These are phyloP conservation scores for Chaetomium tenue DNA, from an alignment of 495 filamentous ascomycete genomes.

Conservation along the genomic window DNA sequence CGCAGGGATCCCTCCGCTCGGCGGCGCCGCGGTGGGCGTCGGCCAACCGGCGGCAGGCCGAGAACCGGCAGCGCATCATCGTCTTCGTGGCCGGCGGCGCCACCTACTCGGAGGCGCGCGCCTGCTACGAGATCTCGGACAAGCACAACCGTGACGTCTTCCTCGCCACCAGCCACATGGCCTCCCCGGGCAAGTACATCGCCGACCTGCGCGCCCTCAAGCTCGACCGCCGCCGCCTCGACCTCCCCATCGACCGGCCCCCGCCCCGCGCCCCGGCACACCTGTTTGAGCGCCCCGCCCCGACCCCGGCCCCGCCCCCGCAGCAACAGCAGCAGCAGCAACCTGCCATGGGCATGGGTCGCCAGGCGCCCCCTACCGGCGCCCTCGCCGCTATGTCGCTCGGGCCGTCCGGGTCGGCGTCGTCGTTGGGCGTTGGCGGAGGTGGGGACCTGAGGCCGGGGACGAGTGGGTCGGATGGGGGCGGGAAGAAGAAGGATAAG, in stretches of 20 bases:
- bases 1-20: conserved; percentile 77
- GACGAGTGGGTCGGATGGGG: conserved; percentile 32
- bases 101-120: conserved; percentile 82
- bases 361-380: conserved; percentile 29
- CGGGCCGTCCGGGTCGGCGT: background rate
- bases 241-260: conserved; percentile 78
- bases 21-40: conserved; percentile 93
- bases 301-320: conserved; percentile 47
- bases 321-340: conserved; percentile 8
- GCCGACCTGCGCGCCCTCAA: conserved; percentile 78
- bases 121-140: conserved; percentile 84
- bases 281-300: conserved; percentile 75
- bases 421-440: conserved; percentile 24
- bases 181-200: conserved; percentile 75
- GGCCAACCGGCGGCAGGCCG: conserved; percentile 67
- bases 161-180: conserved; percentile 87
- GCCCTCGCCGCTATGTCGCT: conserved; percentile 37
- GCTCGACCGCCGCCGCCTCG: conserved; percentile 66
- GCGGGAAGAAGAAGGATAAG: conserved; percentile 47
- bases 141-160: conserved; percentile 74
- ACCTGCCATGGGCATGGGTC: conserved; percentile 34
- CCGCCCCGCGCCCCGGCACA: conserved; percentile 78
- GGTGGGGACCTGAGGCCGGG: conserved; percentile 29
- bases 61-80: conserved; percentile 85
- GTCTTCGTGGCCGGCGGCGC: conserved; percentile 97